phyloP scores from a whole-genome alignment of 441 rosid species.

The Pelargonium australe region DNA sequence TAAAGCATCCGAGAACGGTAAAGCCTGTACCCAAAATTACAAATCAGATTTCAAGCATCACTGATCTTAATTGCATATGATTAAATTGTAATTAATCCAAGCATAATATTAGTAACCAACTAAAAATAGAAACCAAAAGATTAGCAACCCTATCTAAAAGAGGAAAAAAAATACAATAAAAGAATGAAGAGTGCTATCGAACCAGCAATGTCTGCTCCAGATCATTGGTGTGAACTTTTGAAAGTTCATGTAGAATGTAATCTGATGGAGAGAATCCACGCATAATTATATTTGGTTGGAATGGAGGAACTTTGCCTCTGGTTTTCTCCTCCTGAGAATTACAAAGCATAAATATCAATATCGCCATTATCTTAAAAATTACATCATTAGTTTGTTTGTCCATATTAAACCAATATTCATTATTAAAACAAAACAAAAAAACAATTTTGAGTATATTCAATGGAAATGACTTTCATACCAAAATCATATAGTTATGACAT shows the following conservation, averaged over 20 bases:
- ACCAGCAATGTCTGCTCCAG: conserved; percentile 91
- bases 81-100: not conserved
- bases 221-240: conserved; percentile 68
- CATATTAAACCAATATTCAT: not conserved
- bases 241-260: conserved; percentile 62
- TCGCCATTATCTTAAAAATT: not conserved
- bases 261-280: conserved; percentile 73
- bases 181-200: conserved; percentile 8
- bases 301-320: conserved; percentile 42
- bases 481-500: too few relatives aligned
- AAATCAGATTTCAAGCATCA: conserved; percentile 12
- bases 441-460: too few relatives aligned
- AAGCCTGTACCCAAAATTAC: conserved; percentile 43
- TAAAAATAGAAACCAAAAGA: conserved; percentile 1
- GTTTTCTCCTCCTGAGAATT: conserved; percentile 63
- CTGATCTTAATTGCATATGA: conserved; percentile 6
- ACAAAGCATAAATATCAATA: conserved; percentile 13
- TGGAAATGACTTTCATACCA: too few relatives aligned
- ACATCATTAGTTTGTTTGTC: not conserved
- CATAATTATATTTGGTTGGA: conserved; percentile 64
- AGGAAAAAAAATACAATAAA: not conserved
- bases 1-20: conserved; percentile 86
- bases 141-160: not conserved
- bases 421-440: too few relatives aligned
- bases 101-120: not conserved